Evolutionary conservation across 352 stramenopile species (phyloP), one percentile per base, ranked within the genome.

Genomic region (Phytophthora brassicae): DNA sequence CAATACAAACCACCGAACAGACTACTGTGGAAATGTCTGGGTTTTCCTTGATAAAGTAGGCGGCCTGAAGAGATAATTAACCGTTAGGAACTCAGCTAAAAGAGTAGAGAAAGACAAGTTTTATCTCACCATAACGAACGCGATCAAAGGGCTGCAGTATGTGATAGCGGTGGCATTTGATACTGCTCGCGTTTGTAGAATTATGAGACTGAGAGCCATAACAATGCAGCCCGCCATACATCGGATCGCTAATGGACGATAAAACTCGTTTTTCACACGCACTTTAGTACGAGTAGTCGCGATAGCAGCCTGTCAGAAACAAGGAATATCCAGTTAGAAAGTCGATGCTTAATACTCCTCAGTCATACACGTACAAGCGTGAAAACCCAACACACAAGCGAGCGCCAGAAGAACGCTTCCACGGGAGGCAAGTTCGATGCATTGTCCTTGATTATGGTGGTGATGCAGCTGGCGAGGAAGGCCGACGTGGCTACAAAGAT

Each of bases 371-470:
- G 44, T 72, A 86, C 79, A 2, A 85, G 23, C 20, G 75, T 88
- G 31, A 88, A 51, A 11, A 87, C 4, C 73, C 64, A 86, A 12
- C 76, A 75, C 12, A 85, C 70, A 33, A 82, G 56, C 5, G 74
- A 83, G 13, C 77, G 78, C 80, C 80, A 92, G 56, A 89, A 92
- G 45, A 90, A 64, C 17, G 66, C 79, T 56, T 92, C 80, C 56
- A 87, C 79, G 13, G 73, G 70, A 31, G 78, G 65, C 56, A 92
- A 68, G n/a, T 72, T 74, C 33, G 74, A 66, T 9, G 69, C 65
- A 33, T 68, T 70, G 31, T 75, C 78, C 57, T 89, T 87, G 65
- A 84, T 68, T n/a, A 88, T 65, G 13, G 69, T 74, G 20, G 78
- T 75, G 50, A 89, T 77, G 51, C 84, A 70, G 38, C 80, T 90